Evolutionary conservation across 179 eudicot genomes (phyloP), one percentile per base, ranked within the genome.

Genomic region (Pouteria campechiana): DNA sequence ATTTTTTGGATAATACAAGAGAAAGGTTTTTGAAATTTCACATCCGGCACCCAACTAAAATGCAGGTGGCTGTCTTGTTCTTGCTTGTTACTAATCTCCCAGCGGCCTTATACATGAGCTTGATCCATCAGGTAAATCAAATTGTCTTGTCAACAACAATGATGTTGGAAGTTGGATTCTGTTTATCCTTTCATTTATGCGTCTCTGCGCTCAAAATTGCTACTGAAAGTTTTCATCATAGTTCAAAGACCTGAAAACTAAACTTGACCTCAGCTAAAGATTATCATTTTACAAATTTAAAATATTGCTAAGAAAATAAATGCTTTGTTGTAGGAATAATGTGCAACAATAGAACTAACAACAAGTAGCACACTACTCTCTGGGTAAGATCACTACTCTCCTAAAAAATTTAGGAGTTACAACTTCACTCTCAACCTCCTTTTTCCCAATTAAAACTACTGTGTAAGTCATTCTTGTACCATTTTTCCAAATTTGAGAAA

Each of bases 91-190:
- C 96, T 53, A 92, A 92, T 64, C 42, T 92, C 31, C 99, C 99
- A n/a, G 83, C 83, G 99, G 92, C 87, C 23, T 59, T 82, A 6
- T 92, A 92, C 44, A 82, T 87, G 99, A 87, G 96, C 55, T 60
- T 87, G 79, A 70, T 79, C 65, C 99, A 92, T 65, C 96, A 92
- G 96, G 99, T 87, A 77, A 41, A 31, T 45, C 1, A 7, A 21
- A 28, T 25, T 46, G 13, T 15, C n/a, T 37, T 45, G n/a, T n/a
- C n/a, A n/a, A n/a, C 25, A 10, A 15, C 1, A 28, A 50, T 18
- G 28, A 19, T 18, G 36, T 13, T 9, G 19, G 21, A 18, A 14
- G 21, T 14, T 19, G 20, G 7, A 3, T 14, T 38, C 2, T 50
- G 37, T 7, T 27, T 49, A 35, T 11, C 13, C 15, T 35, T 17